phyloP scores from a whole-genome alignment of 2,329 filamentous ascomycete species.

The Microsporum audouinii region DNA sequence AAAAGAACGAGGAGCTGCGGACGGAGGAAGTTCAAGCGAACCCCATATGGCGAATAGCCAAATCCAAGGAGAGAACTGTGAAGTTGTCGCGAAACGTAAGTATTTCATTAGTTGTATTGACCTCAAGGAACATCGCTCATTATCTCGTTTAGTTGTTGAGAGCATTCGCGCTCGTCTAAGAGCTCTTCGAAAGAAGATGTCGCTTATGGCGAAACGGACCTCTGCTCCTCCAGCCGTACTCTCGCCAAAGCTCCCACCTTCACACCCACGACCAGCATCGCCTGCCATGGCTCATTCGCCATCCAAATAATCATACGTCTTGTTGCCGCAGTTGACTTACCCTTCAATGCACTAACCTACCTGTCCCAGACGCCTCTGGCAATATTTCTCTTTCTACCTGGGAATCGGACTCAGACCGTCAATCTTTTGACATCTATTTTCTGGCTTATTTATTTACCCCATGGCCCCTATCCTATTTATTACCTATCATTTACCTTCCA shows the following conservation, averaged over 20 bases:
- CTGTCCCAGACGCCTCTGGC: not conserved
- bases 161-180: slow-evolving; percentile 39
- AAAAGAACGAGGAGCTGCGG: slow-evolving; percentile 17
- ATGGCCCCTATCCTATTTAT: not conserved
- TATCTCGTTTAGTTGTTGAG: slow-evolving; percentile 30
- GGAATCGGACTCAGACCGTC: not conserved
- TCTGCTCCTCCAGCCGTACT: slow-evolving; percentile 28
- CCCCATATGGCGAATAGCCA: slow-evolving; percentile 33
- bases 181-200: slow-evolving; percentile 40
- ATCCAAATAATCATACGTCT: not conserved
- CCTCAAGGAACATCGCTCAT: slow-evolving; percentile 1
- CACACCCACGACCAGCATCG: slow-evolving; percentile 23
- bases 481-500: not conserved
- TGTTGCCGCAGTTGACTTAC: not conserved
- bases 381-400: not conserved
- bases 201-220: slow-evolving; percentile 36
- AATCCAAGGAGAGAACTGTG: slow-evolving; percentile 37
- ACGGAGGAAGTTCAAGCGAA: slow-evolving; percentile 17
- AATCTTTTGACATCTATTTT: not conserved
- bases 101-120: slow-evolving; percentile 10
- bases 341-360: too few species aligned
- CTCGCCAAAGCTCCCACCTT: slow-evolving; percentile 19
- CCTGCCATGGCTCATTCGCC: slow-evolving; percentile 24
- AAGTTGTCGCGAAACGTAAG: slow-evolving; percentile 41
- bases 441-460: not conserved